Evolutionary conservation across 108 stramenopile species (phyloP), one percentile per base, ranked within the genome.

Genomic region (Epipyxis sp.): DNA sequence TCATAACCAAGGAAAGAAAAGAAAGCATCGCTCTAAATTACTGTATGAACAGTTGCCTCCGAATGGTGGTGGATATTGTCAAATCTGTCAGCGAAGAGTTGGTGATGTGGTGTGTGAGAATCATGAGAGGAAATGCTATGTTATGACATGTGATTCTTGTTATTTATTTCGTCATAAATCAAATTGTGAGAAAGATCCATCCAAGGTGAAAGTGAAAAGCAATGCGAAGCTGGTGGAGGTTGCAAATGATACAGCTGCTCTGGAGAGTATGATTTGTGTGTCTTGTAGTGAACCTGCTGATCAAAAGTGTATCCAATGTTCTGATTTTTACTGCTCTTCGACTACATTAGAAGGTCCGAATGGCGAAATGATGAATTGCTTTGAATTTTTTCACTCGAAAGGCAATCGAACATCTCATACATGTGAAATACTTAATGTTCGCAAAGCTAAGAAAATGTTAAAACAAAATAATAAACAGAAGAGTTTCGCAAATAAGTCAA

Each of bases 351-450:
- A 81, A 3, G 82, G 82, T 44, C 81, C 83, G 0, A n/a, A n/a
- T n/a, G n/a, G n/a, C n/a, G n/a, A n/a, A n/a, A n/a, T n/a, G n/a
- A n/a, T n/a, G n/a, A 81, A 81, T 0, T 84, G 83, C 79, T 84
- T 84, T 42, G 78, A 76, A 40, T 39, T 39, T 6, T 69, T 78
- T n/a, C 83, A 84, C 81, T 61, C 72, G 27, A 62, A 76, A 3
- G 83, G 83, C 0, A 82, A 84, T n/a, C 83, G 83, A 30, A 69
- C 69, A 35, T 59, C 0, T 0, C 83, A 84, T 81, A 69, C 83
- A 32, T 32, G 30, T 65, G 61, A 65, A 65, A 29, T 32, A 3
- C 61, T 65, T 29, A 65, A 6, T 32, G 34, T n/a, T n/a, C n/a
- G n/a, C n/a, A n/a, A n/a, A n/a, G n/a, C n/a, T n/a, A n/a, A n/a